Evolutionary conservation across 2,329 filamentous ascomycete genomes (phyloP), one percentile per base, ranked within the genome.

Genomic region (Ceratocystis eucalypticola): DNA sequence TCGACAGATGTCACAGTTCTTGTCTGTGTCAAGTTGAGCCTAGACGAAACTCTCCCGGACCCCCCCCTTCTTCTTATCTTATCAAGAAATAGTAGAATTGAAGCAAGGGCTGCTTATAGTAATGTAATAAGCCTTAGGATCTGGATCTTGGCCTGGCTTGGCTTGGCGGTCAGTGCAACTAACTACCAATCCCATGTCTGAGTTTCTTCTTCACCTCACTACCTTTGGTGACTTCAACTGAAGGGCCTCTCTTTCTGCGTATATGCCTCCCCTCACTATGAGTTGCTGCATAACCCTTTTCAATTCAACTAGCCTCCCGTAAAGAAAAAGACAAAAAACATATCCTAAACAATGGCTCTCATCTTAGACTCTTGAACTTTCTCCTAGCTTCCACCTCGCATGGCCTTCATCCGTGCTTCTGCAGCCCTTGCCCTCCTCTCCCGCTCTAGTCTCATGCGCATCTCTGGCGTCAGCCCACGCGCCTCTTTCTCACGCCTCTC

Each of bases 361-460:
- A 3, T 45, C 59, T 45, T 62, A n/a, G 10, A 44, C 37, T 20
- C 22, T 2, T 5, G 2, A 7, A 28, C 3, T 15, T 55, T 15
- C 41, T 25, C 25, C 44, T 53, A 55, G 46, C 46, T 57, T 50
- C 74, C 73, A n/a, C 72, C 77, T 71, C 84, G 82, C 82, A 91
- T 80, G 72, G 82, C 81, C 76, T 82, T 85, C 68, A 96, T 81
- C 73, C 93, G 84, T 77, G 93, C 92, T 76, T 97, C 94, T 0
- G 92, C 93, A 7, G 94, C 94, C 71, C 93, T 84, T 3, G 94
- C 94, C 72, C 93, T 87, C 71, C 91, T 81, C 77, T 99, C 94
- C 71, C 94, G 80, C 75, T 97, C 94, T 65, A 97, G 75, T 73
- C 83, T 85, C 82, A 86, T 84, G 74, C 86, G 84, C 84, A 94